Conservation (phyloP, 768 basidiomycete genomes). For the Leccinum incarnatum region DNA sequence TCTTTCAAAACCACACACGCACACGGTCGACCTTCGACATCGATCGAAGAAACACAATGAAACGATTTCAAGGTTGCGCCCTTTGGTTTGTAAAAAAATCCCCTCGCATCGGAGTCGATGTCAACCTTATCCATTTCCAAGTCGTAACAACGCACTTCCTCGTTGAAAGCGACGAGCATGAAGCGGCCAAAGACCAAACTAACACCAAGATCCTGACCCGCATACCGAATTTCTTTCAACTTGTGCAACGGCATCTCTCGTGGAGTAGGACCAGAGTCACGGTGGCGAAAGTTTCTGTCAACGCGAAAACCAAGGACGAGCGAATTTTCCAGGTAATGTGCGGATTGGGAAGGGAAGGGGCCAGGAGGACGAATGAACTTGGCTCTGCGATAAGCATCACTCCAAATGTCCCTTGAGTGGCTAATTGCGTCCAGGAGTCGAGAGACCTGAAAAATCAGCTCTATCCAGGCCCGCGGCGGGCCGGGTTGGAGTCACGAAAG, state of each 20-base stretch:
- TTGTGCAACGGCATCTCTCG: not conserved
- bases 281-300: not conserved
- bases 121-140: not conserved
- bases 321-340: slow-evolving; percentile 11
- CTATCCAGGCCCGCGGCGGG: not conserved
- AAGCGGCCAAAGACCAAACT: slow-evolving; percentile 6
- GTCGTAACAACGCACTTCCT: slow-evolving; percentile 17
- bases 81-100: slow-evolving; percentile 7
- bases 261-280: not conserved
- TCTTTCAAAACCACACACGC: slow-evolving; percentile 10
- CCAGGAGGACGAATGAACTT: slow-evolving; percentile 18
- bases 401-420: slow-evolving; percentile 15
- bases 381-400: slow-evolving; percentile 11
- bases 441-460: slow-evolving; percentile 8
- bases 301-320: slow-evolving; percentile 12
- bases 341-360: slow-evolving; percentile 13
- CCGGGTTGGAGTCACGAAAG: not conserved
- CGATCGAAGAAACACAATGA: slow-evolving; percentile 9
- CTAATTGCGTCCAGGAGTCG: slow-evolving; percentile 6
- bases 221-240: slow-evolving; percentile 8
- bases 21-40: slow-evolving; percentile 14
- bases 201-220: not conserved
- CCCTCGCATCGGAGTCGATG: not conserved
- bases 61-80: not conserved
- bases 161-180: slow-evolving; percentile 11